Evolutionary conservation across 306 rosid genomes (phyloP), one percentile per base, ranked within the genome.

Genomic region (Abrus pulchellus): DNA sequence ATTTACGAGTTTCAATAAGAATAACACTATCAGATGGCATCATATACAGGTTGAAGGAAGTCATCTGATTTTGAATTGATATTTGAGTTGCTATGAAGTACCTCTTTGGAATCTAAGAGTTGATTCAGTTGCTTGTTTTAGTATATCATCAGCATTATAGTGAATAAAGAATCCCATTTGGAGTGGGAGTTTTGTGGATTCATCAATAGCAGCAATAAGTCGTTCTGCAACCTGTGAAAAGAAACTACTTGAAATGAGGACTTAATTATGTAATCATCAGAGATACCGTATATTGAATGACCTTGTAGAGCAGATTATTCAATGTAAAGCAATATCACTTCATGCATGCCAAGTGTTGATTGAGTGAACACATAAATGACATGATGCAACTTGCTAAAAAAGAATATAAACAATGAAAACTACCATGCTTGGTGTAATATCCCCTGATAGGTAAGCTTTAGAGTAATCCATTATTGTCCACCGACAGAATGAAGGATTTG

Each of bases 391-490:
- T 50, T 63, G 47, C 13, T 44, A 71, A 61, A 71, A 61, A 47
- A 28, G 27, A 80, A 64, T n/a, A 75, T 11, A 28, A 27, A 64
- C 36, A 41, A 47, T 65, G 50, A 54, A 28, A 54, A 88, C 62
- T 90, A 94, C 98, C 93, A 67, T 36, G 62, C 41, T 80, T 63
- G 99, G 99, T 68, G 99, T 94, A 66, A 83, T 74, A 60, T 85
- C 53, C 66, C 89, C 87, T 33, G 90, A 90, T 27, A 70, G 78
- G 64, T 93, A 92, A 80, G 94, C 99, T 79, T 81, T 92, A 68
- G 87, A 87, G 80, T 91, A 94, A 76, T 94, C 94, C 79, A 83
- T 84, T 84, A 93, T 88, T 43, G 93, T 93, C 99, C 97, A 90
- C 20, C 89, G 85, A 70, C 12, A 73, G 82, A 94, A 87, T 28